Evolutionary conservation across 371 early-diverging fungal species (phyloP), one percentile per base, ranked within the genome.

Genomic region (Circinella umbellata): DNA sequence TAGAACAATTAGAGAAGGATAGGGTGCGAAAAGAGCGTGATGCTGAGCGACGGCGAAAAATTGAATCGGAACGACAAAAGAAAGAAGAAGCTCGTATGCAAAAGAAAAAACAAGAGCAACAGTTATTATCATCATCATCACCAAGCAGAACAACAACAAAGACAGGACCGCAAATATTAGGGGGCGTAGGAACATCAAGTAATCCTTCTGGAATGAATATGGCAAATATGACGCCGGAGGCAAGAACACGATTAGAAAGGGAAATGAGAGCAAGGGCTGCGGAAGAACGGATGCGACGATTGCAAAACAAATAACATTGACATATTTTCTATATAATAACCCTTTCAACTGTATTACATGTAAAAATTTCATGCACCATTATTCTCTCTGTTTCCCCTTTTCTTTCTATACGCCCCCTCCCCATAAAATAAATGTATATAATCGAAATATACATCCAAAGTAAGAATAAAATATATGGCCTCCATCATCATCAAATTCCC

Each of bases 201-300:
- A 47, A 55, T 61, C 34, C 53, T 20, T 39, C 70, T 4, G 57
- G 76, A 73, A 61, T 77, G 63, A 80, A 76, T 48, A 75, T 75
- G 54, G 81, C 86, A 0, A 81, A 79, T 7, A 83, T 95, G 82
- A 88, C 94, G n/a, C 92, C 94, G 0, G 93, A 92, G 69, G 82
- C 85, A 61, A 85, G 94, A 36, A 87, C 86, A 76, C 82, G 91
- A n/a, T 70, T 93, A 36, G 96, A 96, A 69, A 83, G 95, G 42
- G 95, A 96, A 70, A 89, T 91, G 66, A 76, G 95, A 62, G 93
- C 94, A 27, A 80, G 88, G 72, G 96, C 96, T 0, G 92, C 92
- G 10, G 94, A 94, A 70, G 89, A 92, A 37, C 77, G 93, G 69
- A 78, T 91, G 69, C 66, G 74, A 20, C 65, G 69, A 20, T 37